These are phyloP conservation scores for Cynanchum wilfordii DNA, from an alignment of 257 asterid genomes.

Conservation along the genomic window DNA sequence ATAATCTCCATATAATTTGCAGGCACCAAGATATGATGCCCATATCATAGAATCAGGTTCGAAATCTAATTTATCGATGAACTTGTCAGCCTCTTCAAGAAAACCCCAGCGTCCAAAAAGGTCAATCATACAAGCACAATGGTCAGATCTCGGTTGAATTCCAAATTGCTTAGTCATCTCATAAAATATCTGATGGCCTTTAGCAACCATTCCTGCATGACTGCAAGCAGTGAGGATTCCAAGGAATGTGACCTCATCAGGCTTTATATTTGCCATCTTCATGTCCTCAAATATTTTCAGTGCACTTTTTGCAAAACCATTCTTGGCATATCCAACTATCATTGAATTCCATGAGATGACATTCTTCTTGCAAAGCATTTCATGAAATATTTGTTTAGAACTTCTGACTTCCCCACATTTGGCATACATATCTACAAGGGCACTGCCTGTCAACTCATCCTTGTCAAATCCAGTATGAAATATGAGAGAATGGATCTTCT, in stretches of 20 bases:
- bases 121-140: constrained; percentile 88
- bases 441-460: constrained; percentile 73
- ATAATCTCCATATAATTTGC: constrained; percentile 88
- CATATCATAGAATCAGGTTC: constrained; percentile 77
- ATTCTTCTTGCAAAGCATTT: constrained; percentile 57
- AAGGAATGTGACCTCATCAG: constrained; percentile 84
- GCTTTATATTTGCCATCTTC: constrained; percentile 42
- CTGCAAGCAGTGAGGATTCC: constrained; percentile 91
- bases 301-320: constrained; percentile 67
- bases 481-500: constrained; percentile 55
- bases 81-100: constrained; percentile 69
- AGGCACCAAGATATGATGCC: constrained; percentile 74
- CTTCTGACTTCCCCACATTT: constrained; percentile 83
- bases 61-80: constrained; percentile 45
- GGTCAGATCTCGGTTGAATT: constrained; percentile 62
- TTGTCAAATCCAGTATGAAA: constrained; percentile 55
- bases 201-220: constrained; percentile 73
- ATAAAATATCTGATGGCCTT: constrained; percentile 59
- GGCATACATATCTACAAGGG: constrained; percentile 91
- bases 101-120: constrained; percentile 86
- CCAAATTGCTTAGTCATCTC: constrained; percentile 44
- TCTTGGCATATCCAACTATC: constrained; percentile 84
- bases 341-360: constrained; percentile 83
- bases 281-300: constrained; percentile 60
- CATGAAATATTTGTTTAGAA: constrained; percentile 54